phyloP scores from a whole-genome alignment of 176 grass and related monocot genomes.

The Thinopyrum elongatum region DNA sequence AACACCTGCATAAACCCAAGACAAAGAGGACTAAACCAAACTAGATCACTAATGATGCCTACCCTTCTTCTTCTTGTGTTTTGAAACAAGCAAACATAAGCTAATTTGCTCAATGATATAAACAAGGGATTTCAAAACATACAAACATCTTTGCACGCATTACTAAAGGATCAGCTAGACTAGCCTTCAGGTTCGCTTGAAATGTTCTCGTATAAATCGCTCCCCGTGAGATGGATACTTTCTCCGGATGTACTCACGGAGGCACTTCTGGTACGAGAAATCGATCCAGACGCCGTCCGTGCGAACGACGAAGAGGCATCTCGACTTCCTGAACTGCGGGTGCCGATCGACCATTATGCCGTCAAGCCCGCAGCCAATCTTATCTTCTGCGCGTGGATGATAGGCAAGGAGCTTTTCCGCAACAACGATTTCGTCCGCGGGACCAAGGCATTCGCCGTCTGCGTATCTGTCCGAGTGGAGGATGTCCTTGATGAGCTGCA shows the following conservation, averaged over 20 bases:
- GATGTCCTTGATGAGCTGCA: constrained; percentile 68
- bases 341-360: constrained; percentile 92
- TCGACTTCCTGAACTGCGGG: constrained; percentile 77
- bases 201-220: constrained; percentile 81
- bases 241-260: constrained; percentile 68
- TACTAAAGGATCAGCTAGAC: background rate
- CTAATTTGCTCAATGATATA: background rate
- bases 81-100: background rate
- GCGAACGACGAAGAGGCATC: constrained; percentile 90
- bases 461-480: constrained; percentile 84
- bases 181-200: constrained; percentile 55
- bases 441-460: constrained; percentile 64
- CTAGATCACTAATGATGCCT: too few species aligned
- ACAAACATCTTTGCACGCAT: background rate
- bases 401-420: constrained; percentile 74
- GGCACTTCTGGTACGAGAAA: constrained; percentile 97
- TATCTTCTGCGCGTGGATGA: constrained; percentile 74
- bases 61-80: too few species aligned
- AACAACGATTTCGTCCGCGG: constrained; percentile 57
- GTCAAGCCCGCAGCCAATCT: constrained; percentile 85
- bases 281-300: constrained; percentile 90
- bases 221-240: constrained; percentile 81
- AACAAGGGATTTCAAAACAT: constrained; percentile 1
- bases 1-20: too few species aligned
- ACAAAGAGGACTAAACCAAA: too few species aligned